Conservation (phyloP, 148 eudicot species). For the Vaccinium myrtillus region DNA sequence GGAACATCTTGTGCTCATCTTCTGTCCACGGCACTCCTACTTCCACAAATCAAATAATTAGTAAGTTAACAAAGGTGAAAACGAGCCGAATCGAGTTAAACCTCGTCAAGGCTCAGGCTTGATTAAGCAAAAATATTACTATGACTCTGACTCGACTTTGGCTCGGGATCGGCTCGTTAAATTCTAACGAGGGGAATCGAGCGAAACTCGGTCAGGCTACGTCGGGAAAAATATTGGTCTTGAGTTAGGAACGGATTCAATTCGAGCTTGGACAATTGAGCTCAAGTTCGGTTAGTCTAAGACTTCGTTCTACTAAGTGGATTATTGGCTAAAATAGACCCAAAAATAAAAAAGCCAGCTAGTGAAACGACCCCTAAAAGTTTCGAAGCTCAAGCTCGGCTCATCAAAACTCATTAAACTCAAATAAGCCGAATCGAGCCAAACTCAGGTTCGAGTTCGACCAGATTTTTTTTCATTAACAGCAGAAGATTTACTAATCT, state of each 20-base stretch:
- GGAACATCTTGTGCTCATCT: conserved; percentile 66
- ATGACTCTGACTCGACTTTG: too few species aligned
- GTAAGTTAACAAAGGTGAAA: not conserved
- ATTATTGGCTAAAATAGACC: too few species aligned
- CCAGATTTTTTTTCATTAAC: too few species aligned
- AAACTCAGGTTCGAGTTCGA: not conserved
- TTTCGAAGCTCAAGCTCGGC: not conserved
- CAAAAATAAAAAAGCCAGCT: too few species aligned
- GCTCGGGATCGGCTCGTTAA: too few species aligned
- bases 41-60: not conserved
- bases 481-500: too few species aligned
- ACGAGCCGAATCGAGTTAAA: not conserved
- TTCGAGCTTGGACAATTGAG: not conserved
- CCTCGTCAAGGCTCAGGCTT: too few species aligned
- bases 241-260: not conserved
- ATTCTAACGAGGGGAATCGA: too few species aligned
- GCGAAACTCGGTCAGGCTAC: too few species aligned
- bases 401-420: not conserved
- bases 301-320: too few species aligned
- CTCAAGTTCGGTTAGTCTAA: not conserved
- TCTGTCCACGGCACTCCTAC: conserved; percentile 84
- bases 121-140: too few species aligned
- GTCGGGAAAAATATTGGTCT: too few species aligned
- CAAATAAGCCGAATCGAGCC: not conserved
- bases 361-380: not conserved